A percentile compares a stretch with the other conserved stretches of the same genome.
Evolutionary conservation across 768 basidiomycete species (phyloP).

Genomic region (Pleurotus cornucopiae): DNA sequence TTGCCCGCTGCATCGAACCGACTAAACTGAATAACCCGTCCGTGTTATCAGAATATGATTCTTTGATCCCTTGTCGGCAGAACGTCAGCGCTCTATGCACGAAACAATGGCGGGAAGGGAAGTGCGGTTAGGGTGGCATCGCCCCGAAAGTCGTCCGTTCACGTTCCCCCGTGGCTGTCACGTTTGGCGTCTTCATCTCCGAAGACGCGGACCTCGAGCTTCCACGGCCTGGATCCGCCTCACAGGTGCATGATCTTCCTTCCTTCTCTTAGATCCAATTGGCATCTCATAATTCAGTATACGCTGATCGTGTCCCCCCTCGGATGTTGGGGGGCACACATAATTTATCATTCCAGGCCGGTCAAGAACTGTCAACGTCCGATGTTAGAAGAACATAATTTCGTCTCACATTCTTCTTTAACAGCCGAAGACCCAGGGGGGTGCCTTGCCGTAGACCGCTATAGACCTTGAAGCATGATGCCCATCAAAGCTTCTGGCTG

Average conservation of each 20-base stretch:
- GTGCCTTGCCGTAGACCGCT: conserved; percentile 8
- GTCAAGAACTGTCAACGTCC: conserved; percentile 4
- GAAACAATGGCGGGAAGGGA: neutral
- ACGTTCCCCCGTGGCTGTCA: conserved; percentile 1
- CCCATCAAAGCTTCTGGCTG: conserved; percentile 5
- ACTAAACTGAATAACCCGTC: neutral
- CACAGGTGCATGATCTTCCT: neutral
- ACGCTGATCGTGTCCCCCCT: neutral
- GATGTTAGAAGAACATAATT: neutral
- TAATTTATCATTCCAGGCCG: neutral
- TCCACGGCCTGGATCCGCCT: conserved; percentile 1
- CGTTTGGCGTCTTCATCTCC: neutral
- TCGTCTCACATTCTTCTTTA: neutral
- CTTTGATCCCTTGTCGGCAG: no score
- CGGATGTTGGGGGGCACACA: neutral
- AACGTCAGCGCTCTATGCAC: no score
- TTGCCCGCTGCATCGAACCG: neutral
- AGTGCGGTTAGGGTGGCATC: neutral
- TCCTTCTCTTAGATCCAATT: no score
- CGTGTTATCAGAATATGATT: neutral
- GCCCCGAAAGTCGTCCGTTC: neutral
- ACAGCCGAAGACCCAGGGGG: conserved; percentile 1
- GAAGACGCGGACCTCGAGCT: neutral
- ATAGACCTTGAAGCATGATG: neutral
- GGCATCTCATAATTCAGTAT: no score